phyloP scores from a whole-genome alignment of 164 flowering plant species.

The Tetracentron sinense region DNA sequence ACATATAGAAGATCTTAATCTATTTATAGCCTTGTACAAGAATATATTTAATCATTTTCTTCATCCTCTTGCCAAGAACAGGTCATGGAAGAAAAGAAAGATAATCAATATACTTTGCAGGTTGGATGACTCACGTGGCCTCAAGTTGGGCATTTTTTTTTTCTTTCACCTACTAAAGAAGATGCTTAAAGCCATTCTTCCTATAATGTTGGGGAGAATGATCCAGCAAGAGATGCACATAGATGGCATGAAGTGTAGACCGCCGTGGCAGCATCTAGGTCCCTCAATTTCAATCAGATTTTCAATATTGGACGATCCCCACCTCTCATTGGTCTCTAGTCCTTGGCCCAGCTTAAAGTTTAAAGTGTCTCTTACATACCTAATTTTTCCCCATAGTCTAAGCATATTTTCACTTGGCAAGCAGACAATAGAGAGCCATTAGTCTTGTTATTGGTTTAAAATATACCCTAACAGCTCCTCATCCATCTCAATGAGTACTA shows the following conservation, averaged over 20 bases:
- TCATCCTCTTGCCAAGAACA: no score
- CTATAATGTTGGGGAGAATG: neutral
- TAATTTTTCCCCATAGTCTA: no score
- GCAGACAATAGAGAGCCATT: no score
- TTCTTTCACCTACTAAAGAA: neutral
- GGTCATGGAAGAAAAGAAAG: no score
- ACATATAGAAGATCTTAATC: no score
- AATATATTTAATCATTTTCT: no score
- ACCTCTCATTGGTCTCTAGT: no score
- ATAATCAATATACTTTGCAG: neutral
- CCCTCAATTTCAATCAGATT: neutral
- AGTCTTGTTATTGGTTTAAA: no score
- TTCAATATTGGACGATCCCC: no score
- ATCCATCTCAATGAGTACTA: neutral
- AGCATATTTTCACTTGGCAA: neutral
- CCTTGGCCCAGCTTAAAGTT: neutral
- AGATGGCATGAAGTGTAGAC: no score
- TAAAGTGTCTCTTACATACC: no score
- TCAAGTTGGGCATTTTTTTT: neutral
- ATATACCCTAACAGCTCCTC: neutral
- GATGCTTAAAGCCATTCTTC: neutral
- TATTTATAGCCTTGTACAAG: no score
- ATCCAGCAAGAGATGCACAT: neutral
- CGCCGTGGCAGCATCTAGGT: neutral
- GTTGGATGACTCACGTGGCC: neutral